These are phyloP conservation scores for Monosporascus sp. DNA, from an alignment of 2,329 filamentous ascomycete species.

Conservation along the genomic window DNA sequence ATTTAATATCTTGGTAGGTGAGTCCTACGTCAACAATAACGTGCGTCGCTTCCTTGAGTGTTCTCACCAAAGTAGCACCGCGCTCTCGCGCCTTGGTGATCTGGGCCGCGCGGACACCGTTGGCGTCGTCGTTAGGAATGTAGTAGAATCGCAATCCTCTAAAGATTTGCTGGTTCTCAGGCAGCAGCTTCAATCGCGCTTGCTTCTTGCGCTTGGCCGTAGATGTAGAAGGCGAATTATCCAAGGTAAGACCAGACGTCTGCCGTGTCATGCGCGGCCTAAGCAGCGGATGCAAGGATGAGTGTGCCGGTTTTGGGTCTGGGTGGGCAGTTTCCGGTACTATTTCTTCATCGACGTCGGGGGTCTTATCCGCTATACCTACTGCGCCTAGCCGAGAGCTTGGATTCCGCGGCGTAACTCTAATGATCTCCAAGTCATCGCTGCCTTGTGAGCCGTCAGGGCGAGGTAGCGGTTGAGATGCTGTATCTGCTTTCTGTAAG, in stretches of 20 bases:
- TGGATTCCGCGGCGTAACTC: conserved; percentile 11
- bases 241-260: conserved; percentile 4
- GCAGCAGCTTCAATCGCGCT: conserved; percentile 36
- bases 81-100: conserved; percentile 71
- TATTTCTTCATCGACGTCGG: conserved; percentile 1
- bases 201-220: conserved; percentile 44
- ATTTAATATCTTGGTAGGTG: conserved; percentile 57
- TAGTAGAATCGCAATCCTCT: conserved; percentile 64
- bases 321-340: conserved; percentile 15
- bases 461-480: conserved; percentile 9
- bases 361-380: not conserved
- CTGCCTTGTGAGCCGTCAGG: conserved; percentile 9
- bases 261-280: conserved; percentile 13
- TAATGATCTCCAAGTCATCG: conserved; percentile 15
- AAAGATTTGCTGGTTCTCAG: conserved; percentile 54
- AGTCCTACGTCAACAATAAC: conserved; percentile 71
- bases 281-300: conserved; percentile 3
- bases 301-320: conserved; percentile 4
- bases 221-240: conserved; percentile 15
- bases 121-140: conserved; percentile 73
- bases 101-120: conserved; percentile 59
- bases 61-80: conserved; percentile 66
- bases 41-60: conserved; percentile 62
- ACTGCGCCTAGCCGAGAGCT: not conserved
- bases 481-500: conserved; percentile 3